Evolutionary conservation across 257 asterid genomes (phyloP).

Genomic region (Solanum bukasovii): DNA sequence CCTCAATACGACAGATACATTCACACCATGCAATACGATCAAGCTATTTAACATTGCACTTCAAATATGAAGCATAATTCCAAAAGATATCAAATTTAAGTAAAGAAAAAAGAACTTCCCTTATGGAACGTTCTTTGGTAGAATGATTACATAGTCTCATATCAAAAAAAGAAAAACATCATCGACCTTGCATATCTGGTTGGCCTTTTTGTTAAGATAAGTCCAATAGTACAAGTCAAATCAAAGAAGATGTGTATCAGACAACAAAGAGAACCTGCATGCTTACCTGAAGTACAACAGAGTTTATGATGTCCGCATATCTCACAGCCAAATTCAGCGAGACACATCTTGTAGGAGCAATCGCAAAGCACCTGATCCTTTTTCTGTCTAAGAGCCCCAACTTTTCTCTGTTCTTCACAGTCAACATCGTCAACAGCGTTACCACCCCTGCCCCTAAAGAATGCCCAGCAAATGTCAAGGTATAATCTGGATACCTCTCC

Average conservation of each 20-base stretch:
- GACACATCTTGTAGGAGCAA: conserved; percentile 96
- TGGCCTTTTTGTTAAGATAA: not conserved
- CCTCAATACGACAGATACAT: not conserved
- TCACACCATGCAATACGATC: not conserved
- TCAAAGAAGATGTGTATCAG: not conserved
- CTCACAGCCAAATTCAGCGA: conserved; percentile 89
- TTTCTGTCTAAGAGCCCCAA: conserved; percentile 66
- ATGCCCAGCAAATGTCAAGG: conserved; percentile 87
- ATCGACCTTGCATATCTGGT: not conserved
- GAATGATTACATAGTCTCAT: not conserved
- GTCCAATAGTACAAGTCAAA: not conserved
- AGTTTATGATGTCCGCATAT: conserved; percentile 89
- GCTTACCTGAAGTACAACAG: conserved; percentile 88
- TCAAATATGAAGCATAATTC: not conserved
- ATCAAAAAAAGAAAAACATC: not conserved
- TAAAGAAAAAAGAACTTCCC: not conserved
- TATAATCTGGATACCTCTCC: conserved; percentile 41
- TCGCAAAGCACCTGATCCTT: conserved; percentile 84
- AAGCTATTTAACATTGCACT: not conserved
- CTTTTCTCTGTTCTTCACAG: conserved; percentile 60
- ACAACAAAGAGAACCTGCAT: not conserved
- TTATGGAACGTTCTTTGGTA: not conserved
- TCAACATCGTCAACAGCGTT: conserved; percentile 71
- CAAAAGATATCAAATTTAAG: not conserved
- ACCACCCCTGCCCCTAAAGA: conserved; percentile 95